Evolutionary conservation across 139 green algal species (phyloP).

Genomic region (Auxenochlorella pyrenoidosa): DNA sequence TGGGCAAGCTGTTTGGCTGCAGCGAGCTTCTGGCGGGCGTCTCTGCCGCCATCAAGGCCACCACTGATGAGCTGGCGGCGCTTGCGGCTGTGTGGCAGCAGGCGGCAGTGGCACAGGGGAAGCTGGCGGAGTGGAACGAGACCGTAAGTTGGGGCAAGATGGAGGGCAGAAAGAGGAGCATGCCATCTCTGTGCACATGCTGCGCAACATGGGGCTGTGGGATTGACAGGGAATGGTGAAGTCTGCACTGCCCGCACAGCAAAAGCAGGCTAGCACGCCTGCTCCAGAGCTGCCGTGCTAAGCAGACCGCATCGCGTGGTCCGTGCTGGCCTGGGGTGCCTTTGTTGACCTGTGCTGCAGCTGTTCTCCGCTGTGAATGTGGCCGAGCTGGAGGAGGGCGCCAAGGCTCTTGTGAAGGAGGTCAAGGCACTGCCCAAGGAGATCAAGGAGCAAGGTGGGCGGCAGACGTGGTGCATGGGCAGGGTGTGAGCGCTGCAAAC

Average conservation of each 20-base stretch:
- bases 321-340: neutral
- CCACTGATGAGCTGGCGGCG: neutral
- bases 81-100: neutral
- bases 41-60: neutral
- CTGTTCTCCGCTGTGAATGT: slow-evolving; percentile 17
- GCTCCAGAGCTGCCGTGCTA: neutral
- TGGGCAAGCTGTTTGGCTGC: slow-evolving; percentile 90
- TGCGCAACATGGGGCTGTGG: neutral
- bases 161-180: no score
- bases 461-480: neutral
- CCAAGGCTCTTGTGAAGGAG: slow-evolving; percentile 90
- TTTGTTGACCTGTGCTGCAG: neutral
- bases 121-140: slow-evolving; percentile 9
- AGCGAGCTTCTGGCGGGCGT: slow-evolving; percentile 44
- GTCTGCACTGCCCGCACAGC: neutral
- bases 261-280: neutral
- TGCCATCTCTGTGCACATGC: neutral
- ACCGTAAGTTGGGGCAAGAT: neutral
- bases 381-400: slow-evolving; percentile 81
- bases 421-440: slow-evolving; percentile 62
- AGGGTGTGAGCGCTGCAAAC: neutral
- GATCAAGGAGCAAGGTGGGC: slow-evolving; percentile 63
- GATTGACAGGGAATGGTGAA: neutral
- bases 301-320: no score
- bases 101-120: neutral